Conservation (phyloP, 176 grass and related monocot genomes). For the Saccharum officinarum region DNA sequence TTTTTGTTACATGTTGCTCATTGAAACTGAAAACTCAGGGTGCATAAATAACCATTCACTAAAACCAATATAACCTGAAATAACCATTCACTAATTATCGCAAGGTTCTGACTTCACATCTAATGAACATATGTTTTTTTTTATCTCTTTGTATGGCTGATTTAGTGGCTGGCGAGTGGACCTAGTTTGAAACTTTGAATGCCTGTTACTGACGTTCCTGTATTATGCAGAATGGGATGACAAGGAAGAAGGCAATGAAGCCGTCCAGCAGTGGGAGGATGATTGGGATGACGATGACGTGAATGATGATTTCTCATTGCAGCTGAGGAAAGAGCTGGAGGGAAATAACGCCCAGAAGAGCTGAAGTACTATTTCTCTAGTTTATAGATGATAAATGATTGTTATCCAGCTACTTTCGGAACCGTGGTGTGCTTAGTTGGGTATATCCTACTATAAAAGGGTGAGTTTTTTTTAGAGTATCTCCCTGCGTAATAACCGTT, state of each 20-base stretch:
- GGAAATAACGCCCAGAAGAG: conserved; percentile 58
- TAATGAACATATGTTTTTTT: neutral
- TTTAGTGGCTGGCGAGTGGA: neutral
- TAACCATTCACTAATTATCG: neutral
- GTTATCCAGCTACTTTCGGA: conserved; percentile 16
- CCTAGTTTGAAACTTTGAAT: too few species aligned
- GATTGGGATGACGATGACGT: conserved; percentile 90
- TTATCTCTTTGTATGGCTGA: neutral
- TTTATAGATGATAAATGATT: neutral
- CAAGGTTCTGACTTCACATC: too few species aligned
- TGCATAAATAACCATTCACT: neutral
- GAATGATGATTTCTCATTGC: conserved; percentile 81
- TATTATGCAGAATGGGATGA: conserved; percentile 78
- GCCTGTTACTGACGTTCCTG: neutral
- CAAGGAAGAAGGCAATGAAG: conserved; percentile 79
- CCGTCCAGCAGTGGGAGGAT: conserved; percentile 85
- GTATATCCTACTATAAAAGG: too few species aligned
- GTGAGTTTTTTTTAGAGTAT: too few species aligned
- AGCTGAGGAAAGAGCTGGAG: conserved; percentile 89
- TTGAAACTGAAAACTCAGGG: neutral
- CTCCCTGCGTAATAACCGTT: too few species aligned
- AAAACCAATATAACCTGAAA: neutral
- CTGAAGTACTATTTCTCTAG: conserved; percentile 28
- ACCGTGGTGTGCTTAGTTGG: neutral
- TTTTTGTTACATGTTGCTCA: neutral